Percentiles rank a stretch among this genome's conserved stretches.
phyloP scores from a whole-genome alignment of 345 rosid species.

The Moricandia moricandioides region DNA sequence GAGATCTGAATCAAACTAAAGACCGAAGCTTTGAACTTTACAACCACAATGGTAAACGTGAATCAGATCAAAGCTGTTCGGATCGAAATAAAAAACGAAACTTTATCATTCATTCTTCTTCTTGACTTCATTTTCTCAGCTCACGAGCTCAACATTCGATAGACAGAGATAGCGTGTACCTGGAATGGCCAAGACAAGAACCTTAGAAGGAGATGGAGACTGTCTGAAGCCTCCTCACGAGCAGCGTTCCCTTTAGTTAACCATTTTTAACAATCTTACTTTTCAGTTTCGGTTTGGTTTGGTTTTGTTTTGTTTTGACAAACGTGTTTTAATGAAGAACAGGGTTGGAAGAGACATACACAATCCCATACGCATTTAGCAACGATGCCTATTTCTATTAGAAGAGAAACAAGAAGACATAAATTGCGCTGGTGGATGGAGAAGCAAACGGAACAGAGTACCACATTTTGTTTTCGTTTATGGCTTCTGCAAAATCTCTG shows the following conservation, averaged over 20 bases:
- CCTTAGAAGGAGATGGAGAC: slow-evolving; percentile 20
- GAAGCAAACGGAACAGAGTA: slow-evolving; percentile 28
- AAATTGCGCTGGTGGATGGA: slow-evolving; percentile 31
- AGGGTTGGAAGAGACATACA: neutral
- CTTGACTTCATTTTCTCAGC: neutral
- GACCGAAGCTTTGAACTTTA: neutral
- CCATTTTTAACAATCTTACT: neutral
- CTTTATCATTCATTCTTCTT: neutral
- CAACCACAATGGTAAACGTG: slow-evolving; percentile 14
- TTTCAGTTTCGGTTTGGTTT: slow-evolving; percentile 1
- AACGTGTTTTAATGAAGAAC: neutral
- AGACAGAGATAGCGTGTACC: slow-evolving; percentile 23
- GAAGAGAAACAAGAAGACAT: slow-evolving; percentile 17
- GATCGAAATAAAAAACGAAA: neutral
- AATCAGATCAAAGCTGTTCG: slow-evolving; percentile 10
- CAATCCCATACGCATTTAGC: slow-evolving; percentile 24
- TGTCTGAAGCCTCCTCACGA: slow-evolving; percentile 23
- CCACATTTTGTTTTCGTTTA: slow-evolving; percentile 11
- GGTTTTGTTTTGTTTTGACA: neutral
- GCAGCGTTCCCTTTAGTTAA: neutral
- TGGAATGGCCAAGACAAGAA: slow-evolving; percentile 10
- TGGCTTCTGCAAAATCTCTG: slow-evolving; percentile 19
- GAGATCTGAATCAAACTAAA: slow-evolving; percentile 15
- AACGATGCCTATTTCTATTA: slow-evolving; percentile 29
- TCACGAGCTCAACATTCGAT: neutral